A percentile compares a stretch with the other conserved stretches of the same genome.
Evolutionary conservation across 2,329 filamentous ascomycete genomes (phyloP).

Genomic region (Monilinia vaccinii-corymbosi): DNA sequence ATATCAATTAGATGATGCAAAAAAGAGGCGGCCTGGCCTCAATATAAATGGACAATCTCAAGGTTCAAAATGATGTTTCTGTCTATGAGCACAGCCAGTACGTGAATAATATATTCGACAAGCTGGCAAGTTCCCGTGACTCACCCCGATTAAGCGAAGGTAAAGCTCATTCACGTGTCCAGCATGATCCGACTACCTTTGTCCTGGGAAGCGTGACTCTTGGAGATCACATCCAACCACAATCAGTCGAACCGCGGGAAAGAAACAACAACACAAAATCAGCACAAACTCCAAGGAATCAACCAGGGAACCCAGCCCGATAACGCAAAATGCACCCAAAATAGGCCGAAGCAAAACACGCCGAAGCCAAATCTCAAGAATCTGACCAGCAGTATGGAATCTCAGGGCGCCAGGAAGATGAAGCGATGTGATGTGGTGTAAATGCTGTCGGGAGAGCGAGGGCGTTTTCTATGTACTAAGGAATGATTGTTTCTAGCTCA

Average conservation of each 20-base stretch:
- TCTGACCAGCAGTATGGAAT: background rate
- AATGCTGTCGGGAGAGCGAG: background rate
- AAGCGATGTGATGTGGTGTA: background rate
- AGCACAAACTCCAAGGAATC: too few relatives aligned
- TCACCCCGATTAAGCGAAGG: background rate
- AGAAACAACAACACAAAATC: background rate
- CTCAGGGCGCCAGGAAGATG: background rate
- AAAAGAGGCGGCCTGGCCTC: too few relatives aligned
- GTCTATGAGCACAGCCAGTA: background rate
- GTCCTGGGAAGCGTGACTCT: background rate
- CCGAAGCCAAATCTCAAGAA: background rate
- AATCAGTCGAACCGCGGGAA: background rate
- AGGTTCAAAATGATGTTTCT: background rate
- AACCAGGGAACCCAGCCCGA: background rate
- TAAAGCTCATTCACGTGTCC: background rate
- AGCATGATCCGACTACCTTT: background rate
- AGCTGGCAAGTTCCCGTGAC: background rate
- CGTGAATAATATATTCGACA: too few relatives aligned
- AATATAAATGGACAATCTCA: too few relatives aligned
- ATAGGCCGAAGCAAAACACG: too few relatives aligned
- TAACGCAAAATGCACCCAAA: background rate
- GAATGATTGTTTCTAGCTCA: too few relatives aligned
- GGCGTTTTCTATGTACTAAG: too few relatives aligned
- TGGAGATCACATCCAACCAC: too few relatives aligned
- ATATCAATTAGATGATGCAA: too few relatives aligned